Base-by-base conservation (phyloP, 202 grass and related monocot genomes). In the Bolboschoenoplectus hybrid region DNA sequence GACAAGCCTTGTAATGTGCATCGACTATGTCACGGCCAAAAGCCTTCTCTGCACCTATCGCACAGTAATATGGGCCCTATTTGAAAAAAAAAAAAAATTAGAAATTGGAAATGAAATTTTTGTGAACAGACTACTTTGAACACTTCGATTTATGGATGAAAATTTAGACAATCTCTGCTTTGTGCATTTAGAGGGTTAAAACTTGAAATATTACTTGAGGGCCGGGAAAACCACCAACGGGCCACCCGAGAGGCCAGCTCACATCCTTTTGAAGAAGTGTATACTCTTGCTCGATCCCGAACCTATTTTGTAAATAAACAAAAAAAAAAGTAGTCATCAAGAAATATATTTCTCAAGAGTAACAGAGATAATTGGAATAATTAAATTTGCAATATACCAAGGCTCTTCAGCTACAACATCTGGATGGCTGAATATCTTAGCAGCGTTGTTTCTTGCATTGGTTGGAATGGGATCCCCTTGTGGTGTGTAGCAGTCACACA, bases 181-280 rank as follows among this genome's bases (percentile, higher is more conserved):
- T 20, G 3, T 73, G 73, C 26, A 73, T 7, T 55, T 1, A 55
- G 73, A 65, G 44, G n/a, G 38, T 43, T 9, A 36, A 39, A 9
- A 26, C 26, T 26, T 26, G 26, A 26, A 26, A 67, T 17, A 39
- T 46, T 84, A 92, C 89, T 81, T 94, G 90, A 87, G 90, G 86
- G 6, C 86, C 92, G 74, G 92, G 90, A 73, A 83, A 98, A 9
- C 96, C 96, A 35, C 96, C 93, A 43, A 94, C 6, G 34, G 96
- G 96, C 96, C 96, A 98, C 2, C 96, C 96, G 66, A 98, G 85
- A 20, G 93, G 96, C 96, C 96, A 98, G 2, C 91, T 98, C 46
- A 63, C 94, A 89, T 96, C 90, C 75, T 98, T 98, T 49, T 91
- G 91, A 51, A 98, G 90, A 39, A 98, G 96, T 47, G 96, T 98